Base-by-base conservation (phyloP, 257 asterid species). In the Penstemon newberryi region DNA sequence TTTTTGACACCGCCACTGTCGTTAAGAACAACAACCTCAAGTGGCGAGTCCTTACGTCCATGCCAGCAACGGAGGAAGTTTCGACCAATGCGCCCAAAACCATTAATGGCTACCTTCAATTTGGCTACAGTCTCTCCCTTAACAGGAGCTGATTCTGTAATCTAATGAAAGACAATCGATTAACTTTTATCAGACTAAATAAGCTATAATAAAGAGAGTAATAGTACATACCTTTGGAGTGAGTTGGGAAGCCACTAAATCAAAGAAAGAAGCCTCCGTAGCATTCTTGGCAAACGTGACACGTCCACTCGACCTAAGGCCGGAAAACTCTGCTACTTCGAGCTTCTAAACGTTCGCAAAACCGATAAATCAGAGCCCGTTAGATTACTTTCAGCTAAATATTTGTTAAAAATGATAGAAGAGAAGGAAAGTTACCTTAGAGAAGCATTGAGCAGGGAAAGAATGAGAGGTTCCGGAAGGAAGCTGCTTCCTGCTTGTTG, bases 51-150 rank as follows among this genome's bases (percentile, higher is more conserved):
- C 73, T 89, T 81, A 44, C 96, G 87, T 5, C 96, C 98, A 47
- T 92, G 98, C 97, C 98, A 92, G 85, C 97, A 92, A 9, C 96
- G 87, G 42, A 91, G 96, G 80, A 91, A 91, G 96, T 92, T 92
- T 78, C 98, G 77, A 3, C 98, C 98, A 61, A 90, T 90, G 60
- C 98, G 92, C 4, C 98, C 96, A 19, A 92, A 89, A 39, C 98
- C 96, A 50, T 89, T 89, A 68, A 92, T 92, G 45, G 98, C 98
- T 4, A 92, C 96, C 85, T 90, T 90, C 78, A 90, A 58, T 59
- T 88, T 92, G 70, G 97, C 96, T 38, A 88, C 95, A 3, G 89
- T 85, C 73, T 86, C 91, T 62, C 87, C 90, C 86, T 80, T 92
- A 19, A 74, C 73, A 0, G 86, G 93, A 8, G 80, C 60, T 46